phyloP scores from a whole-genome alignment of 495 filamentous ascomycete genomes.

The Xylaria bambusicola region DNA sequence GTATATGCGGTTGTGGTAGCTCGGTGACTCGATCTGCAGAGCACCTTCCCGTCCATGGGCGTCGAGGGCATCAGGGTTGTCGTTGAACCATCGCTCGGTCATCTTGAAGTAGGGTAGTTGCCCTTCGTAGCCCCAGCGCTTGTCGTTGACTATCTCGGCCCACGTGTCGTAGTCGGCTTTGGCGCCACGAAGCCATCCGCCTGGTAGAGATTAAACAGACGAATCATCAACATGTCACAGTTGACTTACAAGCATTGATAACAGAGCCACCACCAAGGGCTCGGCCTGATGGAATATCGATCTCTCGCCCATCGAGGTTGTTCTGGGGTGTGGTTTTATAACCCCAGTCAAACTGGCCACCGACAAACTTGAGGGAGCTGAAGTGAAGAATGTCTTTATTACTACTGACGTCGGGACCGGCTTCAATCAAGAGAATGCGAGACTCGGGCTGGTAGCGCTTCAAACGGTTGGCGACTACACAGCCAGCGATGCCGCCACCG shows the following conservation, averaged over 20 bases:
- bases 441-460: constrained; percentile 8
- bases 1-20: constrained; percentile 35
- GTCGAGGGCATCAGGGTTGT: constrained; percentile 5
- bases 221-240: constrained; percentile 34
- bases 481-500: constrained; percentile 40
- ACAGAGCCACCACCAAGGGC: constrained; percentile 57
- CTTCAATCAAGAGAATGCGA: constrained; percentile 25
- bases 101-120: constrained; percentile 39
- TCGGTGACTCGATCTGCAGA: constrained; percentile 50
- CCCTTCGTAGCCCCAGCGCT: constrained; percentile 34
- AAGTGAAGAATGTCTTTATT: constrained; percentile 46
- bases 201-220: constrained; percentile 32
- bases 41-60: constrained; percentile 53
- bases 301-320: constrained; percentile 45
- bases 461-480: constrained; percentile 29
- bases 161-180: constrained; percentile 48
- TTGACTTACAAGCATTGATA: constrained; percentile 57
- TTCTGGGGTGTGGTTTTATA: constrained; percentile 57
- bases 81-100: constrained; percentile 32
- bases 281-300: constrained; percentile 55
- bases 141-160: constrained; percentile 34
- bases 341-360: constrained; percentile 53
- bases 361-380: constrained; percentile 50
- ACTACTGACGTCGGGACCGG: constrained; percentile 50
- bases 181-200: constrained; percentile 40